phyloP scores from a whole-genome alignment of 2,329 filamentous ascomycete genomes.

The Mariannaea elegans region DNA sequence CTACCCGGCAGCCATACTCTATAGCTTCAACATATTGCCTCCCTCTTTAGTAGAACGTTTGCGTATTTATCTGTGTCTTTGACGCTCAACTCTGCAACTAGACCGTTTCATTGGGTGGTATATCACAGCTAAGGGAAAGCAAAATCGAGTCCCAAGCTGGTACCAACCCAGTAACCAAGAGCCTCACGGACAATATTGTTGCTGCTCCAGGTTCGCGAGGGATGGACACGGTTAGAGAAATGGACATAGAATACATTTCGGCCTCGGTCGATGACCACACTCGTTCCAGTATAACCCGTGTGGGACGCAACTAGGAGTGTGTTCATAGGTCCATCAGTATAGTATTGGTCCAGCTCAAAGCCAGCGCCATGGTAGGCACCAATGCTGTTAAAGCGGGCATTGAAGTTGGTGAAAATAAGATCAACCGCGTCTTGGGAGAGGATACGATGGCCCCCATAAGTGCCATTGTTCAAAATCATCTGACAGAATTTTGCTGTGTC shows the following conservation, averaged over 20 bases:
- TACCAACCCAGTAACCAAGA: constrained; percentile 1
- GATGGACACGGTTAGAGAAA: constrained; percentile 2
- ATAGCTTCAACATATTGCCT: no score
- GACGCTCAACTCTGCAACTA: no score
- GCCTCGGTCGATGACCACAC: constrained; percentile 34
- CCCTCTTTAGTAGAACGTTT: no score
- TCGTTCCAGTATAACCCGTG: constrained; percentile 38
- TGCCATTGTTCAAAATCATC: constrained; percentile 8
- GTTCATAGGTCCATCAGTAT: constrained; percentile 43
- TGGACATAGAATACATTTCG: background rate
- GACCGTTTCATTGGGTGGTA: no score
- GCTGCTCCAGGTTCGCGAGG: background rate
- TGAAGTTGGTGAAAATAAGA: constrained; percentile 1
- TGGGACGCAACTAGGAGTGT: constrained; percentile 35
- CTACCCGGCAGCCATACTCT: no score
- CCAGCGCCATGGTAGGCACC: constrained; percentile 40
- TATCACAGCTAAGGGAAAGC: background rate
- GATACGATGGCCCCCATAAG: background rate
- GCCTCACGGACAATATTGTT: background rate
- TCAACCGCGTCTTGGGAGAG: background rate
- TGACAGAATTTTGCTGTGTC: background rate
- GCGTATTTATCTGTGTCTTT: no score
- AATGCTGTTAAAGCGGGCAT: constrained; percentile 39
- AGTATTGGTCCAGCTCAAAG: constrained; percentile 45
- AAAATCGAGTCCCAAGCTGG: background rate